Evolutionary conservation across 2,329 filamentous ascomycete species (phyloP).

Genomic region (Exophiala calicioides): DNA sequence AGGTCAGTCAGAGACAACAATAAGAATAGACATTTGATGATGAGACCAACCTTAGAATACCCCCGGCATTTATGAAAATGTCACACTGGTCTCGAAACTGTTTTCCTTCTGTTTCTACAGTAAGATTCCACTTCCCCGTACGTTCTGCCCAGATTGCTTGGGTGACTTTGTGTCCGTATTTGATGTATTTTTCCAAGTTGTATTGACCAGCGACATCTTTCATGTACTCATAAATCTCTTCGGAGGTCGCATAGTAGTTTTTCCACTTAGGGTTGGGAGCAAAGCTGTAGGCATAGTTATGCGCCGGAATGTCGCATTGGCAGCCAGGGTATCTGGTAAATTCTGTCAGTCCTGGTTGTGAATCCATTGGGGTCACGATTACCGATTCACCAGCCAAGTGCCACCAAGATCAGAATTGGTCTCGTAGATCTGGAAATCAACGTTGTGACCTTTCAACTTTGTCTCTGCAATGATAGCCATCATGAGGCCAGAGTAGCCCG

Average conservation of each 20-base stretch:
- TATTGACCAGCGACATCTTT: conserved; percentile 15
- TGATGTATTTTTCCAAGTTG: conserved; percentile 54
- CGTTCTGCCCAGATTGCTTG: conserved; percentile 56
- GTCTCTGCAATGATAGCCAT: conserved; percentile 32
- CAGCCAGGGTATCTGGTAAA: conserved; percentile 17
- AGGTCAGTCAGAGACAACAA: no score
- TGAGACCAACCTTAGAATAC: no score
- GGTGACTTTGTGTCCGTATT: conserved; percentile 58
- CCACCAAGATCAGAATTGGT: conserved; percentile 33
- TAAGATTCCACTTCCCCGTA: conserved; percentile 29
- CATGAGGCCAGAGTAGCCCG: conserved; percentile 24
- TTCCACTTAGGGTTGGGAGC: conserved; percentile 68
- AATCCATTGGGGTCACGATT: conserved; percentile 14
- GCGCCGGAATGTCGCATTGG: conserved; percentile 34
- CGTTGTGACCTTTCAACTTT: neutral
- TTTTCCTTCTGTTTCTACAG: conserved; percentile 24
- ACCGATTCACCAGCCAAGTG: conserved; percentile 34
- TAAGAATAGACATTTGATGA: no score
- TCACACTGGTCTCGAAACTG: no score
- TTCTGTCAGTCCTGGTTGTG: neutral
- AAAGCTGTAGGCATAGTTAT: conserved; percentile 70
- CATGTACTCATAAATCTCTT: conserved; percentile 23
- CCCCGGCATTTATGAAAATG: no score
- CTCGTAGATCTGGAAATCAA: conserved; percentile 30
- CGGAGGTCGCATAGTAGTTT: conserved; percentile 55